Percentiles rank a stretch among this genome's conserved stretches.
Conservation (phyloP, 2,329 filamentous ascomycete genomes). For the Talaromyces sp. region DNA sequence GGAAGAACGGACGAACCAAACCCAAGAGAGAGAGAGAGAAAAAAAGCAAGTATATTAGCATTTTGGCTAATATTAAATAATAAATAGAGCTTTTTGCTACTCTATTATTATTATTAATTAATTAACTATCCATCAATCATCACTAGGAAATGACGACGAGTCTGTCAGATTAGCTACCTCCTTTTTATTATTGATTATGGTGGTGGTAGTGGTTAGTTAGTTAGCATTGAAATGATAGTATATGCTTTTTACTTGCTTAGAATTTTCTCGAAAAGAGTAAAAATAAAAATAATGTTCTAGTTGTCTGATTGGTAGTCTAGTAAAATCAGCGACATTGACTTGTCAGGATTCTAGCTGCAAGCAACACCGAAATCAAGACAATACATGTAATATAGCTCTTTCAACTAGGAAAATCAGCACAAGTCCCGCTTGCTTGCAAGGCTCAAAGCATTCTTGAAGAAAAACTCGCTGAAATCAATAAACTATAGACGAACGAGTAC, state of each 20-base stretch:
- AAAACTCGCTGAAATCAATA: background rate
- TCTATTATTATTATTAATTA: background rate
- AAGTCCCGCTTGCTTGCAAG: background rate
- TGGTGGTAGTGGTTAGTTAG: background rate
- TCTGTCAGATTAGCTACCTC: too few relatives aligned
- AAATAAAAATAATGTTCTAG: background rate
- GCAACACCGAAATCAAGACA: too few relatives aligned
- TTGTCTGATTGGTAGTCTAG: too few relatives aligned
- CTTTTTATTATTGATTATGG: too few relatives aligned
- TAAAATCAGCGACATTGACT: background rate
- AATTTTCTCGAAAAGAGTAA: background rate
- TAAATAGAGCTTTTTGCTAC: background rate
- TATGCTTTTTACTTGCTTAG: background rate
- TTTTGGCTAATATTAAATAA: background rate
- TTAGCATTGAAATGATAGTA: background rate
- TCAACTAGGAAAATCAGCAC: background rate
- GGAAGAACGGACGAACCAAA: too few relatives aligned
- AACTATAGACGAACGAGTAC: background rate
- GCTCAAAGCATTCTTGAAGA: background rate
- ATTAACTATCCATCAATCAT: too few relatives aligned
- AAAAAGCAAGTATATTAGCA: background rate
- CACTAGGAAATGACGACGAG: too few relatives aligned
- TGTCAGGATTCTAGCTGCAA: background rate
- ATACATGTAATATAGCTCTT: background rate
- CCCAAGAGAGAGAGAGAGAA: background rate